Evolutionary conservation across 2,329 filamentous ascomycete species (phyloP), one percentile per base, ranked within the genome.

Genomic region (Hyphodiscus sp.): DNA sequence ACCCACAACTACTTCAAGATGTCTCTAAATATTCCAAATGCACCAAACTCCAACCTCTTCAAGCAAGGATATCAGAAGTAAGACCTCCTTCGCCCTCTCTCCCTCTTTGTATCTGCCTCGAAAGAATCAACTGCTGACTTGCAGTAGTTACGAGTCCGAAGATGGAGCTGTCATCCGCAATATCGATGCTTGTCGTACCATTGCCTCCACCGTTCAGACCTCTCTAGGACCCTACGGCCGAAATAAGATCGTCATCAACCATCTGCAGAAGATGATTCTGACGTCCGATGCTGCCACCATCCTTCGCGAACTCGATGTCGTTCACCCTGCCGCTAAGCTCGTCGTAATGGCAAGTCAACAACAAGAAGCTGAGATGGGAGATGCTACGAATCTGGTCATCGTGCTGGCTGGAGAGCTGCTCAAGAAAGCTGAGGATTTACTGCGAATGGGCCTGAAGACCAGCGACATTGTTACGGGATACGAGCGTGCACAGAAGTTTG

Each of bases 181-280:
- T 74, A 97, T 99, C 75, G 95, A 99, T 70, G 94, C 95, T 70
- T 99, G 94, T 78, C 84, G 91, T 61, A 89, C 94, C 63, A 97
- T 99, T 73, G 85, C 94, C 55, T 89, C 88, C 67, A 99, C 94
- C 50, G 94, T 99, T 48, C 91, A 96, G 78, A 97, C 94, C 53
- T 97, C 94, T 45, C 82, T 99, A 38, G 95, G 94, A 50, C 94
- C 94, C 56, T 96, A 96, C 74, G 94, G 94, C 68, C 89, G 94
- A 74, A 99, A 99, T 80, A 99, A 99, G 79, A 91, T 99, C 69
- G 90, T 99, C 76, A 97, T 99, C 80, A 99, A 99, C 79, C 95
- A 99, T 76, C 81, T 99, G 59, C 90, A 96, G 74, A 99, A 99
- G 81, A 96, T 99, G 94, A 95, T 96, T 66, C 80, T 99, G 61